Base-by-base conservation (phyloP, 176 grass and related monocot species). In the Avena insularis region DNA sequence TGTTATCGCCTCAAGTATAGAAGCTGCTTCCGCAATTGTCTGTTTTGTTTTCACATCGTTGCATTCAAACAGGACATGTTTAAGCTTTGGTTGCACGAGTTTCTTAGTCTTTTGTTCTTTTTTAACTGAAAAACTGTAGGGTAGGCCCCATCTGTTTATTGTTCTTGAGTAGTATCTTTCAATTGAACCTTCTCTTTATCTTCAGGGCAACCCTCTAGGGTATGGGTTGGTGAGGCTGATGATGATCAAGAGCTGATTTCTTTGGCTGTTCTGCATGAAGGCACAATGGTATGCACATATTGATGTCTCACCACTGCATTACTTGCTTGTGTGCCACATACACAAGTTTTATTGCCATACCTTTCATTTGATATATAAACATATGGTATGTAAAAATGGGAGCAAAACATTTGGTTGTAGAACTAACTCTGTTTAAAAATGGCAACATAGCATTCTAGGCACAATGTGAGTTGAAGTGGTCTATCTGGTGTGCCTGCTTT, bases 221-320 rank as follows among this genome's bases (percentile, higher is more conserved):
- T 98, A 69, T 94, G 93, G 86, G 89, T 98, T 86, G 87, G 93
- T 79, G 90, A 93, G 77, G 82, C 88, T 62, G 86, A 98, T 79
- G 89, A 92, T 87, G 96, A 92, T 72, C 79, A 93, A 79, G 90
- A 98, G 55, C 63, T 83, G 85, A 91, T 98, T 77, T 93, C 73
- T 86, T 88, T 98, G 88, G 96, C 89, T 62, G 73, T 98, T 94
- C 80, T 96, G 68, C 88, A 93, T 84, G 86, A 86, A 40, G 61
- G 64, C 27, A 74, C 79, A 91, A 64, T 60, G 87, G 96, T 96
- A 94, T 54, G 86, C 17, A 49, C 36, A 73, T 38, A 71, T 78
- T 80, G 49, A 75, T 75, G 35, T 75, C 75, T 67, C 47, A 49
- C 40, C 36, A 20, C 40, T 78, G 48, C 77, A 75, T 83, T 79